Base-by-base conservation (phyloP, 306 rosid genomes). In the Lathyrus oleraceus region DNA sequence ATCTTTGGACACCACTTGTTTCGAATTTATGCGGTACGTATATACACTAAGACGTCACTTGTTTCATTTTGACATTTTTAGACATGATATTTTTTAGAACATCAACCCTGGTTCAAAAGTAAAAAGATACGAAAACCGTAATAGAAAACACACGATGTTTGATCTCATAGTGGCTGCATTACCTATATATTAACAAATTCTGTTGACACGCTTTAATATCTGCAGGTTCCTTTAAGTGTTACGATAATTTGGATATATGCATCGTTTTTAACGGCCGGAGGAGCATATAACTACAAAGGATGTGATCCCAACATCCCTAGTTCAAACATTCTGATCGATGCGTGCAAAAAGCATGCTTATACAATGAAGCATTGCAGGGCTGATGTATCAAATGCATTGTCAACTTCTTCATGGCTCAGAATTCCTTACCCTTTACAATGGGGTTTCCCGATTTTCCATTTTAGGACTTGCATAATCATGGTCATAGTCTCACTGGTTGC, bases 311-410 rank as follows among this genome's bases (percentile, higher is more conserved):
- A 88, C 58, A 51, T 90, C 49, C 98, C 98, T 2, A 90, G 89
- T 86, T 94, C 98, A 65, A 94, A 94, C 85, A 87, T 90, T 74
- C 54, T 94, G 65, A 72, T 71, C 28, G 96, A 88, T 82, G 90
- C 89, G 23, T 94, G 98, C 74, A 82, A 88, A 87, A 88, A 81
- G 39, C 98, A 91, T 84, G 90, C 89, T 61, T 83, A 79, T 70
- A 84, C 96, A 48, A 91, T 91, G 97, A 82, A 80, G 70, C 91
- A 89, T 86, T 91, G 97, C 76, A 79, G 96, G 82, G 87, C 97
- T 10, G 96, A 91, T 71, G 87, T 83, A 69, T 89, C 97, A 38
- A 76, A 82, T 86, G 96, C 92, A 71, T 80, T 84, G 83, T 83
- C 79, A 65, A 82, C 94, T 51, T 85, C 96, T 30, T 83, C 84